phyloP scores from a whole-genome alignment of 2,329 filamentous ascomycete species.

The Ophiostoma australiae region DNA sequence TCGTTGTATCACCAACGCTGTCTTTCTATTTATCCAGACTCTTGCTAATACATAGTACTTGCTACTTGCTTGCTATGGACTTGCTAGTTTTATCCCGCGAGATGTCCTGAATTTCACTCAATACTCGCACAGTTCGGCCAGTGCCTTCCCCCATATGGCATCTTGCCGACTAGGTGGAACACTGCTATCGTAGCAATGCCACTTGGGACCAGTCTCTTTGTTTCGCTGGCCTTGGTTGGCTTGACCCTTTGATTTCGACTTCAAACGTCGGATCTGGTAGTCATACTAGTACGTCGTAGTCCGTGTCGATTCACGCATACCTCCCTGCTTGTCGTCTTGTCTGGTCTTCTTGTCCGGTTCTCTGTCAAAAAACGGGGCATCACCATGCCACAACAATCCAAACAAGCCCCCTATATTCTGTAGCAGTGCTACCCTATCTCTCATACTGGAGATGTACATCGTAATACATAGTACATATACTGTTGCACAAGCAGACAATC shows the following conservation, averaged over 20 bases:
- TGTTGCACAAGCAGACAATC: not conserved
- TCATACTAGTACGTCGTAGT: not conserved
- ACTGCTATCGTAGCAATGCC: not conserved
- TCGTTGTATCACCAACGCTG: too few relatives aligned
- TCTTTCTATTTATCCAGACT: not conserved
- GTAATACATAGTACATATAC: not conserved
- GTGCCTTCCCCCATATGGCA: conserved; percentile 3
- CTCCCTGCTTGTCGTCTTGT: not conserved
- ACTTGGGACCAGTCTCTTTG: not conserved
- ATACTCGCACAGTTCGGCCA: not conserved
- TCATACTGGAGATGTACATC: not conserved
- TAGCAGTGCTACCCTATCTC: not conserved
- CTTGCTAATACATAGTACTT: not conserved
- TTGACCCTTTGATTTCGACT: conserved; percentile 6
- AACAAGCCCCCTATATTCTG: not conserved
- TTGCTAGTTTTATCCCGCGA: not conserved
- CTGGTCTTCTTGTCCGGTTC: too few relatives aligned
- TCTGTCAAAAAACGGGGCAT: not conserved
- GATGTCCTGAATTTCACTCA: not conserved
- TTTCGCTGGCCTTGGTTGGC: not conserved
- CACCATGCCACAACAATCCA: not conserved
- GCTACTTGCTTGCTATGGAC: not conserved
- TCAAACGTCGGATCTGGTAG: not conserved
- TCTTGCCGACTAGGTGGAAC: conserved; percentile 2
- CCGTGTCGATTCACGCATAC: not conserved